Base-by-base conservation (phyloP, 495 filamentous ascomycete species). In the Tuber indicum region DNA sequence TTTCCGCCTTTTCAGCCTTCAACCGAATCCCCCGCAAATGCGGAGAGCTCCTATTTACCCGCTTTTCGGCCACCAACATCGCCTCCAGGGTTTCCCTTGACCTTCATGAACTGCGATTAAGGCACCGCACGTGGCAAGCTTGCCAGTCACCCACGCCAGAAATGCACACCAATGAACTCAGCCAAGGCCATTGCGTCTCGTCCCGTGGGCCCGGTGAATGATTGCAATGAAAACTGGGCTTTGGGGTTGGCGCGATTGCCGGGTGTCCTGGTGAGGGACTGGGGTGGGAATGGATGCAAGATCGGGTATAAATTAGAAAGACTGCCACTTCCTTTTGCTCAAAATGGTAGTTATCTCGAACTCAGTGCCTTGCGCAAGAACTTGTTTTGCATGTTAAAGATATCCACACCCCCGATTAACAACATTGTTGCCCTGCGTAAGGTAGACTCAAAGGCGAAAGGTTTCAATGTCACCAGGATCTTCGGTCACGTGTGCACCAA, bases 121-220 rank as follows among this genome's bases (percentile, higher is more conserved):
- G n/a, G 52, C 26, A 32, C 4, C n/a, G 12, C 4, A 16, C 52
- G 26, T 4, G 10, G 52, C 3, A 32, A 32, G 14, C 52, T 32
- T 32, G n/a, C 12, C 0, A 32, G 52, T 10, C 21, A 62, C n/a
- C 52, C n/a, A 62, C 4, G n/a, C 2, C 43, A 21, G 21, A 36
- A 16, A 32, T 41, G 14, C 44, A 73, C 14, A 44, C 70, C 23
- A 52, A 23, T 58, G 45, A 73, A 6, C 32, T 23, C 36, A 32
- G 42, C 9, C 49, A 43, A 58, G n/a, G 23, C 49, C 42, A 43
- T 47, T 8, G 4, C 44, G 39, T 74, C 9, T 72, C 26, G 41
- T 70, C 70, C 52, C 74, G 74, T 71, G 77, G 72, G 70, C 58
- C 44, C 74, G 74, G 73, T 76, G 47, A 73, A 76, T 76, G 52